A percentile compares a stretch with the other conserved stretches of the same genome.
phyloP scores from a whole-genome alignment of 2,329 filamentous ascomycete genomes.

The Fusarium sarcochroum region DNA sequence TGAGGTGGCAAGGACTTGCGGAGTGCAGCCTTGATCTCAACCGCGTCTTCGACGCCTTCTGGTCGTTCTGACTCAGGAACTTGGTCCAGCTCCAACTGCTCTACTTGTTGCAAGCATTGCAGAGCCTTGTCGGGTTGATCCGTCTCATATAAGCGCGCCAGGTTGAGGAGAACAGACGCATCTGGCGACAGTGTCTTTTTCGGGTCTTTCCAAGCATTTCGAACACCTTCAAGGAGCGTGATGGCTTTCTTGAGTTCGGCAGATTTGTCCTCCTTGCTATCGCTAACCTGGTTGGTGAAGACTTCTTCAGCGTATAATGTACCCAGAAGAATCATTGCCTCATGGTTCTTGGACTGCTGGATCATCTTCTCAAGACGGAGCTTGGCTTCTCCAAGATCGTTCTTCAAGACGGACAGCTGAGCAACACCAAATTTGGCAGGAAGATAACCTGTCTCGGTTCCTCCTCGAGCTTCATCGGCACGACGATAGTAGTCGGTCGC shows the following conservation, averaged over 20 bases:
- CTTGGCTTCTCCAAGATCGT: constrained; percentile 92
- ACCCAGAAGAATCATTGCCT: constrained; percentile 92
- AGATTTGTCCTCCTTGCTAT: constrained; percentile 87
- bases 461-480: constrained; percentile 92
- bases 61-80: constrained; percentile 79
- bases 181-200: constrained; percentile 88
- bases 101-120: constrained; percentile 91
- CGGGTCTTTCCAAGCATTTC: constrained; percentile 90
- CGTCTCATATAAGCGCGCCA: constrained; percentile 90
- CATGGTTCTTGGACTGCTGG: constrained; percentile 84
- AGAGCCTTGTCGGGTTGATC: constrained; percentile 91
- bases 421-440: constrained; percentile 96
- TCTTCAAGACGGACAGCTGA: constrained; percentile 87
- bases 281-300: constrained; percentile 80
- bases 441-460: constrained; percentile 89
- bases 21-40: constrained; percentile 71
- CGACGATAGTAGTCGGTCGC: constrained; percentile 90
- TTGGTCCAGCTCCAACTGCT: constrained; percentile 87
- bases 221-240: constrained; percentile 84
- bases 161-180: constrained; percentile 88
- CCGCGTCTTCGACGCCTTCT: constrained; percentile 68
- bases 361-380: constrained; percentile 95
- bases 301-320: constrained; percentile 96
- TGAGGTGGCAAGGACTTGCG: constrained; percentile 89
- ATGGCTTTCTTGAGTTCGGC: constrained; percentile 90